phyloP scores from a whole-genome alignment of 129 eudicot species.

The Tagetes erecta region DNA sequence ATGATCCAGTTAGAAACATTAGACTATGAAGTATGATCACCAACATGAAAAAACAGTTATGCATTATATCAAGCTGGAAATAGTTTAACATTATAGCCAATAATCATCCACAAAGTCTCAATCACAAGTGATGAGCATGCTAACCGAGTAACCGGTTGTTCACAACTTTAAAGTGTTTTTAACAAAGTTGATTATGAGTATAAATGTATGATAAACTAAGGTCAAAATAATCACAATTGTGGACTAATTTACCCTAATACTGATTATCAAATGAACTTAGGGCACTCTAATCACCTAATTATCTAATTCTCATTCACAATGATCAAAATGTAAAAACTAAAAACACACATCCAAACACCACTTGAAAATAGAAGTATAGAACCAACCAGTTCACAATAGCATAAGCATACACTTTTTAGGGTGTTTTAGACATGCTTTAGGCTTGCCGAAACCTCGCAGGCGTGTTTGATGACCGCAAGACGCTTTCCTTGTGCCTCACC shows the following conservation, averaged over 20 bases:
- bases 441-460: too few species aligned
- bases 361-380: too few species aligned
- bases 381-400: too few species aligned
- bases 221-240: not conserved
- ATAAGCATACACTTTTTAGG: too few species aligned
- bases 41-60: conserved; percentile 1
- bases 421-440: too few species aligned
- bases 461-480: too few species aligned
- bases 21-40: not conserved
- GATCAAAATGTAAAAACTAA: not conserved
- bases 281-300: not conserved
- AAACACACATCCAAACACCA: conserved; percentile 6
- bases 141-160: not conserved
- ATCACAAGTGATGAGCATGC: not conserved
- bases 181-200: not conserved
- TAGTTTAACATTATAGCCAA: too few species aligned
- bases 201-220: not conserved
- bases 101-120: not conserved
- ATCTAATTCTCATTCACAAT: not conserved
- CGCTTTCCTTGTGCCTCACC: too few species aligned
- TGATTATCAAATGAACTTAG: not conserved
- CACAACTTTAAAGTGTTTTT: not conserved
- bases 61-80: too few species aligned
- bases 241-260: not conserved
- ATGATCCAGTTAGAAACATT: not conserved